phyloP scores from a whole-genome alignment of 441 rosid genomes.

The Pelargonium cotyledonis region DNA sequence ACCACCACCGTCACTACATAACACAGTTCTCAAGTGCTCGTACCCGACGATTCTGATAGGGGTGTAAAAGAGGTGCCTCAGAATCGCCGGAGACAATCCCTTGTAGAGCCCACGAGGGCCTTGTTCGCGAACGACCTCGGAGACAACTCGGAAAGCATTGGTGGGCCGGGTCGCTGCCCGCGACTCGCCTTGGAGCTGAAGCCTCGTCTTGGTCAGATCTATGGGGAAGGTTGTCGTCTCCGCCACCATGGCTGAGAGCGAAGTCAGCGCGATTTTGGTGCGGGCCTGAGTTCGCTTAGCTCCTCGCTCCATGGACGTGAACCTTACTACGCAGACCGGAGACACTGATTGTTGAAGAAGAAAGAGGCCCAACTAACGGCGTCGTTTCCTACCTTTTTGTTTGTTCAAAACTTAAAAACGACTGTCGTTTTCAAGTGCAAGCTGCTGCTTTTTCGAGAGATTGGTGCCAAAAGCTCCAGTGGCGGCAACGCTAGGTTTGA shows the following conservation, averaged over 20 bases:
- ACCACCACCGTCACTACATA: constrained; percentile 16
- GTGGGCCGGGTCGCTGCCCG: constrained; percentile 28
- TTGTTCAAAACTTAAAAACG: not conserved
- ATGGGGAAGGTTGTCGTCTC: constrained; percentile 75
- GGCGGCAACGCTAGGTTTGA: not conserved
- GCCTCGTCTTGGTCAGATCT: constrained; percentile 76
- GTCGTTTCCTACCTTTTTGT: not conserved
- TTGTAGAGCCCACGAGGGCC: constrained; percentile 54
- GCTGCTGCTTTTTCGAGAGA: not conserved
- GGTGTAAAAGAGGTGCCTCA: constrained; percentile 68
- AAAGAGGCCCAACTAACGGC: not conserved
- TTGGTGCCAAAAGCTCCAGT: constrained; percentile 4
- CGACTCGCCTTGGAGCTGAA: constrained; percentile 64
- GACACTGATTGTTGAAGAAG: not conserved
- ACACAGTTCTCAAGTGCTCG: constrained; percentile 54
- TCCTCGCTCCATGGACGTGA: not conserved
- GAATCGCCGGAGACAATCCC: constrained; percentile 72
- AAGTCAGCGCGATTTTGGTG: constrained; percentile 50
- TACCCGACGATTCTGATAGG: constrained; percentile 76
- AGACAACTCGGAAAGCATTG: constrained; percentile 49
- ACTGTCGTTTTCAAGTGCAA: not conserved
- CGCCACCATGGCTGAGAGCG: constrained; percentile 79
- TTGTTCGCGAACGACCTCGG: constrained; percentile 45
- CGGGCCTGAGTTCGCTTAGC: constrained; percentile 12
- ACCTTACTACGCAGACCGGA: not conserved